Evolutionary conservation across 805 yeast genomes (phyloP).

Genomic region (Teunomyces barrocoloradensis): DNA sequence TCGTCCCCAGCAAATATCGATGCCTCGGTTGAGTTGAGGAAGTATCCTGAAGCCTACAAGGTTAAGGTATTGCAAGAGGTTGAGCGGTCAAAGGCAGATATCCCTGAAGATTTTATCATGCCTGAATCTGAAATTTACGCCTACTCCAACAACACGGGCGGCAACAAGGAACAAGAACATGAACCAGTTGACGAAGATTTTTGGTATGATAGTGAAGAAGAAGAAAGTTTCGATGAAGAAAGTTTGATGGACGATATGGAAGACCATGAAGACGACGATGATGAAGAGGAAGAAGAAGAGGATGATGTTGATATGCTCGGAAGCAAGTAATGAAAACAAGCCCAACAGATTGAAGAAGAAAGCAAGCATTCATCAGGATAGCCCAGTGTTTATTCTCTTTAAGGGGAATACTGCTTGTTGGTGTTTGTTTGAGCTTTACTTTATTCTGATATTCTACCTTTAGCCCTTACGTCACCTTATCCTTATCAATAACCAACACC

Average conservation of each 20-base stretch:
- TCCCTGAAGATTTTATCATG: constrained; percentile 82
- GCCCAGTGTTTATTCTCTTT: not conserved
- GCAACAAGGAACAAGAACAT: constrained; percentile 42
- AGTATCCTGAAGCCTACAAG: constrained; percentile 72
- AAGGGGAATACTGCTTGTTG: constrained; percentile 49
- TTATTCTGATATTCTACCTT: not conserved
- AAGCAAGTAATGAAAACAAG: constrained; percentile 4
- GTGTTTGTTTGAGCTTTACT: constrained; percentile 24
- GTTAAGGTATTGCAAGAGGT: constrained; percentile 78
- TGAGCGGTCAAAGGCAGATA: constrained; percentile 76
- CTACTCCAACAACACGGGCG: constrained; percentile 30
- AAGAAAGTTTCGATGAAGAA: constrained; percentile 46
- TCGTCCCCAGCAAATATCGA: constrained; percentile 95
- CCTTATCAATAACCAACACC: no score
- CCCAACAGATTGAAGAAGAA: not conserved
- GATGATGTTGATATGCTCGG: constrained; percentile 22
- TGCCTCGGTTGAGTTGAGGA: constrained; percentile 88
- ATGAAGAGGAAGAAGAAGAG: constrained; percentile 62
- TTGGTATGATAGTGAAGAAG: constrained; percentile 66
- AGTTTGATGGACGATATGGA: constrained; percentile 47
- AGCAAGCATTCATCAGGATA: not conserved
- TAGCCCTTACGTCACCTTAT: not conserved
- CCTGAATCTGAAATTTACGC: constrained; percentile 62
- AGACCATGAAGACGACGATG: constrained; percentile 54
- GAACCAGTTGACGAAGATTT: constrained; percentile 76